Percentiles rank a stretch among this genome's conserved stretches.
Conservation (phyloP, 345 rosid genomes). For the Salix arbutifolia region DNA sequence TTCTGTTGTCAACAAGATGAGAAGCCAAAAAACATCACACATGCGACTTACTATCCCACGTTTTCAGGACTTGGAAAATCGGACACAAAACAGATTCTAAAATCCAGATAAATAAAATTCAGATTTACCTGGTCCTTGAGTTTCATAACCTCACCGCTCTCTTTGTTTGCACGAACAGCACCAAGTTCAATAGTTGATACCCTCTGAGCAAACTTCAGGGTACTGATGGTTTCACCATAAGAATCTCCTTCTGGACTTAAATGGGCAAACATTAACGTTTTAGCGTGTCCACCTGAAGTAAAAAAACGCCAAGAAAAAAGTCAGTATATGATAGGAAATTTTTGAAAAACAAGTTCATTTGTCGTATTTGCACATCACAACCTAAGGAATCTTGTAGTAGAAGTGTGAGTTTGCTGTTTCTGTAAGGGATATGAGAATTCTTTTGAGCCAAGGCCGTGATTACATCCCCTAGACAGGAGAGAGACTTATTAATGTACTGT, state of each 20-base stretch:
- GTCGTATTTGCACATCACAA: constrained; percentile 13
- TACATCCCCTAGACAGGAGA: constrained; percentile 92
- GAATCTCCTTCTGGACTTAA: constrained; percentile 85
- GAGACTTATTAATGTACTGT: constrained; percentile 82
- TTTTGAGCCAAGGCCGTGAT: constrained; percentile 84
- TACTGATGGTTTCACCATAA: constrained; percentile 72
- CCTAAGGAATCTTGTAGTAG: constrained; percentile 93
- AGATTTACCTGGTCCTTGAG: constrained; percentile 73
- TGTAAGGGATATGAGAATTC: constrained; percentile 83
- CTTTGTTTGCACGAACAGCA: constrained; percentile 71
- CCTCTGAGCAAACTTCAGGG: constrained; percentile 87
- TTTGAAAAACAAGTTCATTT: background rate
- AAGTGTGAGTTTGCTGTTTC: constrained; percentile 96
- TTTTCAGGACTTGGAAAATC: background rate
- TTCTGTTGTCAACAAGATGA: background rate
- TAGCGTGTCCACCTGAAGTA: constrained; percentile 79
- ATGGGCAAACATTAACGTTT: constrained; percentile 92
- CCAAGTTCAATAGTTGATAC: constrained; percentile 83
- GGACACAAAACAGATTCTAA: background rate
- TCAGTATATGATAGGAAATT: background rate
- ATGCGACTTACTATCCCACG: background rate
- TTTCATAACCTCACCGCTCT: constrained; percentile 69
- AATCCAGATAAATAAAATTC: background rate
- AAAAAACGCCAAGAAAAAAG: background rate
- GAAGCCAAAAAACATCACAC: background rate